phyloP scores from a whole-genome alignment of 345 rosid species.

The Acer saccharum region DNA sequence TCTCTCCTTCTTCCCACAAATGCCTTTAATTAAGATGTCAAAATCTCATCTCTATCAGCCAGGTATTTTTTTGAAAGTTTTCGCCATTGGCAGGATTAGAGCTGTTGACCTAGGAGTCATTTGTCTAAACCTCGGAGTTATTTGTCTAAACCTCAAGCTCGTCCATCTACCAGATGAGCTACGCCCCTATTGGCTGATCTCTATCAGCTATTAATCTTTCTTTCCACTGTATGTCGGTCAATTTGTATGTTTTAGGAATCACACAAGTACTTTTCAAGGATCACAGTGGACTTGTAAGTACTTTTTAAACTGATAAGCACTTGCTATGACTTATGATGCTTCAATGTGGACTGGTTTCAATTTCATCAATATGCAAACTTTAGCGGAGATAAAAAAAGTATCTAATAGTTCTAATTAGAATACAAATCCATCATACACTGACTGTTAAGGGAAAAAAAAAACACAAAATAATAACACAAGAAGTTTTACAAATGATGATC shows the following conservation, averaged over 20 bases:
- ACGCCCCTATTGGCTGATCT: no score
- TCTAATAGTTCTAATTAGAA: slow-evolving; percentile 16
- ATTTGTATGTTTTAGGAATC: not conserved
- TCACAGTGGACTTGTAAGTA: not conserved
- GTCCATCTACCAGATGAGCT: no score
- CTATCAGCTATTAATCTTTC: slow-evolving; percentile 19
- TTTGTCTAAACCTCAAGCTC: no score
- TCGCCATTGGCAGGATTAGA: no score
- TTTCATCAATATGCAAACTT: not conserved
- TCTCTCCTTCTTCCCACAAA: not conserved
- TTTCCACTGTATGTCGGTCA: no score
- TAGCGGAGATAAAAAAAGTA: not conserved
- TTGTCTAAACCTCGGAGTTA: no score
- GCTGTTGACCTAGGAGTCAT: no score
- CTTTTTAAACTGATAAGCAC: not conserved
- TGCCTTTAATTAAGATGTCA: not conserved
- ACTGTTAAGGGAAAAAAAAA: not conserved
- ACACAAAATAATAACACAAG: slow-evolving; percentile 4
- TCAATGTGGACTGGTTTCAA: not conserved
- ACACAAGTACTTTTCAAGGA: not conserved
- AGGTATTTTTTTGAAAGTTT: not conserved
- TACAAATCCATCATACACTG: slow-evolving; percentile 17
- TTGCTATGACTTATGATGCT: not conserved
- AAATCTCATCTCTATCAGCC: slow-evolving; percentile 1
- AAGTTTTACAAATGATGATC: slow-evolving; percentile 21